Base-by-base conservation (phyloP, 192 early-diverging fungal genomes). In the Coemansia sp. region DNA sequence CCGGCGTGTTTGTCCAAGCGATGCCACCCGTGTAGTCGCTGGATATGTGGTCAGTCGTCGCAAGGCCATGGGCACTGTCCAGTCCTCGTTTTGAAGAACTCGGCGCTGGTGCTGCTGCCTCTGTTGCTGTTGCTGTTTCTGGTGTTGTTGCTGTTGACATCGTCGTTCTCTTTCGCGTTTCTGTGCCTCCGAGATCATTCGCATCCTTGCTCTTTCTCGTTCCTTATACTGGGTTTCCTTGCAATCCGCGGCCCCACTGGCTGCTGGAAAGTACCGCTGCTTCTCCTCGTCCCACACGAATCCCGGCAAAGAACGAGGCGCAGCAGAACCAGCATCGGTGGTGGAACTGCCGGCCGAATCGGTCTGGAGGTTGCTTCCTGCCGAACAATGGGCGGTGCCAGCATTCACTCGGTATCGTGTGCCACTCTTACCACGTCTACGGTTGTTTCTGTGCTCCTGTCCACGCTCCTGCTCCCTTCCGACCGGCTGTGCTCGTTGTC, bases 271-370 rank as follows among this genome's bases (percentile, higher is more conserved):
- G 48, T 81, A 81, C 42, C 74, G 70, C 37, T 58, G 63, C 16
- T 67, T 75, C 38, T 81, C 70, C 6, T 63, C 67, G 41, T 81
- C 74, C 74, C 74, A 81, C 39, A 76, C 67, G 68, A 81, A 81
- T 16, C 79, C 79, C 7, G 79, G 79, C 14, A 81, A 61, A 8
- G 61, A 9, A 13, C 61, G 69, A 50, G 69, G 56, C 45, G 64
- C 32, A 2, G 39, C 41, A 16, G 57, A 39, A 48, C 1, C 25
- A 25, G 25, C 25, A 25, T 25, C 25, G 25, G 25, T 25, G 25
- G 25, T 25, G 25, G 25, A 25, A 25, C 25, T 25, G 25, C 25
- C 25, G 2, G 25, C 25, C 25, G 25, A 25, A 25, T 1, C 25
- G 25, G 1, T 25, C 25, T 2, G 25, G 25, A 25, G 25, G 25